These are phyloP conservation scores for Parsonsia alboflavescens DNA, from an alignment of 257 asterid species.

Conservation along the genomic window DNA sequence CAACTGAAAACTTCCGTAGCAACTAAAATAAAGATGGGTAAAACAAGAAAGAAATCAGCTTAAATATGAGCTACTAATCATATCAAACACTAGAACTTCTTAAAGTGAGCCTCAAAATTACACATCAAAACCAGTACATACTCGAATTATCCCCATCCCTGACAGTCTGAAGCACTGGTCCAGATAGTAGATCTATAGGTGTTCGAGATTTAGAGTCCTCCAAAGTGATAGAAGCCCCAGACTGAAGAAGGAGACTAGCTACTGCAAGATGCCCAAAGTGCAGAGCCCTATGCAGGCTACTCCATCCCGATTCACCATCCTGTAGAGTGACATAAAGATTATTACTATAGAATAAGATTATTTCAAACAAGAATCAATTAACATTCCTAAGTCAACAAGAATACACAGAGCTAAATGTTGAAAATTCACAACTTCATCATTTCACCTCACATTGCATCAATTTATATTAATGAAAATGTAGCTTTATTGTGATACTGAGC, in stretches of 20 bases:
- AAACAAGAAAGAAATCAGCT: conserved; percentile 17
- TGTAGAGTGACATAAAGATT: conserved; percentile 23
- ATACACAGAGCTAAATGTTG: background rate
- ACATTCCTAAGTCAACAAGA: background rate
- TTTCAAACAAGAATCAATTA: background rate
- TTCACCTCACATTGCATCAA: background rate
- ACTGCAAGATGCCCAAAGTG: conserved; percentile 96
- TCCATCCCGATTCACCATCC: conserved; percentile 99
- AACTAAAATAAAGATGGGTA: conserved; percentile 29
- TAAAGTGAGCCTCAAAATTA: background rate
- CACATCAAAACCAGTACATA: conserved; percentile 19
- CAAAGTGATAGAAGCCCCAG: conserved; percentile 64
- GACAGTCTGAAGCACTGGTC: conserved; percentile 71
- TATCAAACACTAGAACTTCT: background rate
- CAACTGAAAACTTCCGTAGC: conserved; percentile 94
- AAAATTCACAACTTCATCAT: background rate
- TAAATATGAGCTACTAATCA: conserved; percentile 6
- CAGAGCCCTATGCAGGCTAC: conserved; percentile 92
- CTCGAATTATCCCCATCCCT: conserved; percentile 54
- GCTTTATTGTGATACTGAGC: background rate
- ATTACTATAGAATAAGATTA: background rate
- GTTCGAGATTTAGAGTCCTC: conserved; percentile 82
- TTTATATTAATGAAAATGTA: background rate
- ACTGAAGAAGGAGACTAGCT: conserved; percentile 84
- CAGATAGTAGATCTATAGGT: conserved; percentile 88